Conservation (phyloP, 78 protist species). For the Anaeramoeba flamelloides region DNA sequence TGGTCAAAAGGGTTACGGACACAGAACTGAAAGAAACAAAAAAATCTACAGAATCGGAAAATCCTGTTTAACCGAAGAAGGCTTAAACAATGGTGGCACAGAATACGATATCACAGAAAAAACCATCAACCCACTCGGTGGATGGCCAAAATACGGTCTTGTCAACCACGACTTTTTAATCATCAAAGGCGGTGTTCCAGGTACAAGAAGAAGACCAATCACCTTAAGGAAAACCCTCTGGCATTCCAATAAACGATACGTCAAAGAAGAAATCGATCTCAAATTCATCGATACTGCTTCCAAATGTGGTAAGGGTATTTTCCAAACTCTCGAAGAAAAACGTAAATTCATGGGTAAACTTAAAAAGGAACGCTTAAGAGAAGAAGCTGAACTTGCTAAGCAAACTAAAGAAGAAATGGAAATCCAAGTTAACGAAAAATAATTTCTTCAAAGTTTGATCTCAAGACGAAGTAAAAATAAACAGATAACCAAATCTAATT, state of each 20-base stretch:
- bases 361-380: too few species aligned
- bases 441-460: too few species aligned
- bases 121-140: constrained; percentile 99
- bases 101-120: constrained; percentile 92
- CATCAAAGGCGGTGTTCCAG: constrained; percentile 75
- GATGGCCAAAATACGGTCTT: constrained; percentile 96
- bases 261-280: constrained; percentile 68
- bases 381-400: too few species aligned
- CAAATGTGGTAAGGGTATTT: constrained; percentile 97
- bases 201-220: constrained; percentile 91
- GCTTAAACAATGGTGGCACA: constrained; percentile 84
- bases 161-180: constrained; percentile 86
- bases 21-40: constrained; percentile 98
- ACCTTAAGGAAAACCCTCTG: too few species aligned
- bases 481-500: too few species aligned
- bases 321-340: constrained; percentile 96
- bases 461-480: too few species aligned
- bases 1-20: constrained; percentile 98
- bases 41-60: constrained; percentile 96
- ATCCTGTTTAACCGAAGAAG: too few species aligned
- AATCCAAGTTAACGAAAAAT: too few species aligned
- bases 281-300: constrained; percentile 99
- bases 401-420: too few species aligned
- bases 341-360: constrained; percentile 61
- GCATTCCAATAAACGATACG: constrained; percentile 49